These are phyloP conservation scores for Stephanodiscus triporus DNA, from an alignment of 108 stramenopile species.

Conservation along the genomic window DNA sequence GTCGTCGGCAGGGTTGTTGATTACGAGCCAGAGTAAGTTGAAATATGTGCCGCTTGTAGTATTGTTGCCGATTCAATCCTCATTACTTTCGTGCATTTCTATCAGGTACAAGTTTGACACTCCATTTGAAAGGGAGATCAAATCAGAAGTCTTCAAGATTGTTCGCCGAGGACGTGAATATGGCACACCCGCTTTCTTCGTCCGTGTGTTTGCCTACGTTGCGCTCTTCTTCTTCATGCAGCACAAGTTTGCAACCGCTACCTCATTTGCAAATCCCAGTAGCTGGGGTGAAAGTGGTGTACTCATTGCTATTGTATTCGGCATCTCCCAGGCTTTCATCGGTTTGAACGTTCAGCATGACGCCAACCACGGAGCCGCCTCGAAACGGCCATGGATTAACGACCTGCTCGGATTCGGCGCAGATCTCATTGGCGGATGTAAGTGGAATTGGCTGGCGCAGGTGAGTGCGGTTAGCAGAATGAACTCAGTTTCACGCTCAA, in stretches of 20 bases:
- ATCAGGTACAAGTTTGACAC: constrained; percentile 85
- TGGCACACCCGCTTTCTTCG: constrained; percentile 77
- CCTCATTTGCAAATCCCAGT: constrained; percentile 16
- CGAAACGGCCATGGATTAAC: constrained; percentile 79
- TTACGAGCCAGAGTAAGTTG: constrained; percentile 71
- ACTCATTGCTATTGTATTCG: constrained; percentile 72
- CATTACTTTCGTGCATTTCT: background rate
- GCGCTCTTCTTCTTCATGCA: constrained; percentile 68
- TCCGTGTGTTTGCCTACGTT: constrained; percentile 73
- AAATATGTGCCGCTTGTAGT: constrained; percentile 1
- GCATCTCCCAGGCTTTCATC: constrained; percentile 78
- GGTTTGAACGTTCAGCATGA: constrained; percentile 96
- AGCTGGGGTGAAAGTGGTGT: constrained; percentile 34
- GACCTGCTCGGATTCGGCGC: constrained; percentile 86
- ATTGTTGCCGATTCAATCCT: background rate
- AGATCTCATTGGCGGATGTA: constrained; percentile 88
- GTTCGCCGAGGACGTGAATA: constrained; percentile 86
- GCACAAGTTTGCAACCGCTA: constrained; percentile 58
- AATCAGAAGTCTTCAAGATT: constrained; percentile 89
- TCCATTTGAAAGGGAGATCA: constrained; percentile 86
- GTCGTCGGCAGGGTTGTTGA: constrained; percentile 70
- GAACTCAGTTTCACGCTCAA: background rate
- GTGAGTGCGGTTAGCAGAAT: no score
- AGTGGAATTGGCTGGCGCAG: constrained; percentile 92
- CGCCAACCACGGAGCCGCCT: constrained; percentile 94